A percentile compares a stretch with the other conserved stretches of the same genome.
Evolutionary conservation across 192 early-diverging fungal species (phyloP).

Genomic region (Coemansia sp.): DNA sequence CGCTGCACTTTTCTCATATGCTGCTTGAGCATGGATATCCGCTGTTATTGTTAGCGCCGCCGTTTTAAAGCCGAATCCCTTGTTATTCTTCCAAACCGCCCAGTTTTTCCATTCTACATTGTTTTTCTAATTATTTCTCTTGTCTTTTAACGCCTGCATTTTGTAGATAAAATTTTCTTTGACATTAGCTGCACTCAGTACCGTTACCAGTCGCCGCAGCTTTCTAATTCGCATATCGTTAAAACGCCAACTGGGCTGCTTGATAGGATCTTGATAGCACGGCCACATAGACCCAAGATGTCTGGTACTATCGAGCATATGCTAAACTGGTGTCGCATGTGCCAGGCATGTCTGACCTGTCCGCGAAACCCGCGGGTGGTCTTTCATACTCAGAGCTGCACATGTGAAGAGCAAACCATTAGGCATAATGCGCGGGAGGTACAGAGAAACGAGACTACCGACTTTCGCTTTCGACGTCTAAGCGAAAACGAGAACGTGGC

Average conservation of each 20-base stretch:
- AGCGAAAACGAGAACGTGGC: slow-evolving; percentile 8
- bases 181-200: too few relatives aligned
- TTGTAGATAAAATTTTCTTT: background rate
- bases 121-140: background rate
- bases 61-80: background rate
- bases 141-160: background rate
- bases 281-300: background rate
- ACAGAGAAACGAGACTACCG: slow-evolving; percentile 19
- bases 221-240: too few relatives aligned
- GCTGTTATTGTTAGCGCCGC: background rate
- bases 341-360: slow-evolving; percentile 35
- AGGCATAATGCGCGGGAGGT: slow-evolving; percentile 28
- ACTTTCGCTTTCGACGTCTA: slow-evolving; percentile 43
- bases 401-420: slow-evolving; percentile 18
- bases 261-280: too few relatives aligned
- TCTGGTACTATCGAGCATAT: slow-evolving; percentile 7
- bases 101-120: background rate
- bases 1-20: too few relatives aligned
- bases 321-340: slow-evolving; percentile 51
- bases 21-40: too few relatives aligned
- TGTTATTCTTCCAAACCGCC: background rate
- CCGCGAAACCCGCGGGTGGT: slow-evolving; percentile 16
- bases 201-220: too few relatives aligned
- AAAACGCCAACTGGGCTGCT: too few relatives aligned
- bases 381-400: slow-evolving; percentile 12